Evolutionary conservation across 805 yeast genomes (phyloP), one percentile per base, ranked within the genome.

Genomic region (Vanderwaltozyma yarrowii): DNA sequence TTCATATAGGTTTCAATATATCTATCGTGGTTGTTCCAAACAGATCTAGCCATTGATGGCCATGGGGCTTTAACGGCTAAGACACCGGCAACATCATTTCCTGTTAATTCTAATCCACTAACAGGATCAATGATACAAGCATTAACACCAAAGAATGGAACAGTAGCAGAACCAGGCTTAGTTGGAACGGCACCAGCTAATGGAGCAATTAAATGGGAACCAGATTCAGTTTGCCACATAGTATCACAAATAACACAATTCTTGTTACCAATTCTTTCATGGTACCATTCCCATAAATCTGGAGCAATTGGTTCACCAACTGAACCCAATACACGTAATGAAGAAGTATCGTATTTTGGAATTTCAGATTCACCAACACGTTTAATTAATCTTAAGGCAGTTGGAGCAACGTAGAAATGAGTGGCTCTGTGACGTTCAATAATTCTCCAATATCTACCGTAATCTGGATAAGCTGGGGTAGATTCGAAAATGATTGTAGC

Each of bases 1-100:
- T 78, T 80, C 59, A 92, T 71, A 64, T 92, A 92, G 30, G 97
- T 92, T 44, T 89, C 96, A 54, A 87, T 67, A 66, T 73, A 89
- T 54, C 95, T 78, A 45, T 67, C 66, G 62, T 89, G 94, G 62
- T 88, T 86, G 58, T 80, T 80, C 78, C 80, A 88, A 43, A 92
- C 92, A 38, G 96, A 78, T 67, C 98, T 80, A 23, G 97, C 92
- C 79, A 92, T 88, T n/a, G 96, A 87, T 40, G 98, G 98, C 98
- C 98, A 92, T 27, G 96, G 74, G 35, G 77, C 70, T 57, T 78
- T 79, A 55, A 92, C 76, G 25, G 95, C 96, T 46, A 92, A 71
- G 23, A 92, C 96, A 65, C 98, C 98, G 64, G 87, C 97, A 40
- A 86, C 96, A 54, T 87, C 94, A 55, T 84, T 82, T 37, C 85